Evolutionary conservation across 805 yeast species (phyloP).

Genomic region (Kuraishia molischiana): DNA sequence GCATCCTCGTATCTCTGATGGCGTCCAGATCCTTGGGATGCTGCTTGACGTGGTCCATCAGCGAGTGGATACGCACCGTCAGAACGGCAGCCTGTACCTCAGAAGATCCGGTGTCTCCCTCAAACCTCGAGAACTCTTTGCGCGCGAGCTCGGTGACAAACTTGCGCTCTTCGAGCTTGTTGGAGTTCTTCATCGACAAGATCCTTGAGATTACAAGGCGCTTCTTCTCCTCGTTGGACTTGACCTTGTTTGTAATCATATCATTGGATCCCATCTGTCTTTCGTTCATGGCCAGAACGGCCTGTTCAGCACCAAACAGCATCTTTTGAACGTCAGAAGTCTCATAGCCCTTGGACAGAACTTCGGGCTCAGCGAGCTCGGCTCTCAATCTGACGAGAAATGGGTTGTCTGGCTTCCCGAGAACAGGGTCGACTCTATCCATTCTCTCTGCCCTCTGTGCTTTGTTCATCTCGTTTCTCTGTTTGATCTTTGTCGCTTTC

Average conservation of each 20-base stretch:
- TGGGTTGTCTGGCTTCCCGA: conserved; percentile 59
- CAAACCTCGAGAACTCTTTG: conserved; percentile 70
- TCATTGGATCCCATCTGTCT: conserved; percentile 10
- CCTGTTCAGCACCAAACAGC: conserved; percentile 67
- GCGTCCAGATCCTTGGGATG: conserved; percentile 66
- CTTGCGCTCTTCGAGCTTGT: conserved; percentile 44
- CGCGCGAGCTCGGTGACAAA: conserved; percentile 57
- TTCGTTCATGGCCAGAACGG: conserved; percentile 27
- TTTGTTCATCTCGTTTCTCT: conserved; percentile 17
- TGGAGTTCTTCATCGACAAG: conserved; percentile 63
- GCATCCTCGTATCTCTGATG: conserved; percentile 63
- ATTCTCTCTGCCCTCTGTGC: conserved; percentile 6
- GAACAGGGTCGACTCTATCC: conserved; percentile 68
- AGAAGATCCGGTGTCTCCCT: conserved; percentile 90
- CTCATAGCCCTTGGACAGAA: conserved; percentile 50
- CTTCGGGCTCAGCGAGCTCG: conserved; percentile 55
- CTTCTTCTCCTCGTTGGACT: conserved; percentile 36
- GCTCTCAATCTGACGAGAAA: conserved; percentile 61
- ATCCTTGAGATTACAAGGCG: conserved; percentile 65
- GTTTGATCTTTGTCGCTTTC: conserved; percentile 13
- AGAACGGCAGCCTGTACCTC: conserved; percentile 93
- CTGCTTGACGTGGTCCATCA: conserved; percentile 63
- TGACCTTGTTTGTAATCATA: conserved; percentile 11
- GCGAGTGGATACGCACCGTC: conserved; percentile 70
- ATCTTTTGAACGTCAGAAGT: conserved; percentile 64